A percentile compares a stretch with the other conserved stretches of the same genome.
phyloP scores from a whole-genome alignment of 2,329 filamentous ascomycete species.

The Colletotrichum neosansevieriae region DNA sequence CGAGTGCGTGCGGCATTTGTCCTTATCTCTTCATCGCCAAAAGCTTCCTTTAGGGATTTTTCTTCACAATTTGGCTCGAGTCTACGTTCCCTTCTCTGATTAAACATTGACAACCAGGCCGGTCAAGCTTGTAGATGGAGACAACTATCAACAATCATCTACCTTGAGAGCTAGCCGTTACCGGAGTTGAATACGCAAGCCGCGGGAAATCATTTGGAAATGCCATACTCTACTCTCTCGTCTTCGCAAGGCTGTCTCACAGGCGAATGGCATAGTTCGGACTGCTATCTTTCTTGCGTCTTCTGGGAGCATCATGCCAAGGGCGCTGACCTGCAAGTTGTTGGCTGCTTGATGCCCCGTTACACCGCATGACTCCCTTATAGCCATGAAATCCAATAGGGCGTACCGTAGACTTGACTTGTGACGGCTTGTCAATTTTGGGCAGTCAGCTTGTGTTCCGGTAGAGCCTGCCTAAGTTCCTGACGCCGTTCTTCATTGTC shows the following conservation, averaged over 20 bases:
- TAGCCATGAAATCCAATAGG: not conserved
- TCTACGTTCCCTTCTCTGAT: conserved; percentile 19
- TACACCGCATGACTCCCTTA: not conserved
- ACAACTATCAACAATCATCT: not conserved
- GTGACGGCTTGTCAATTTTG: not conserved
- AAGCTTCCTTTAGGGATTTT: conserved; percentile 3
- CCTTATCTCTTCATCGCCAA: conserved; percentile 30
- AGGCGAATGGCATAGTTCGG: not conserved
- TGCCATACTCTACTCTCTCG: not conserved
- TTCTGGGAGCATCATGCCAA: conserved; percentile 1
- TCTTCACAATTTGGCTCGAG: conserved; percentile 1
- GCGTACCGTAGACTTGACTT: not conserved
- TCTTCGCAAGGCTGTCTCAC: not conserved
- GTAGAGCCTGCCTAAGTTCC: not conserved
- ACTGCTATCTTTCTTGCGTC: not conserved
- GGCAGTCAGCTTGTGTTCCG: not conserved
- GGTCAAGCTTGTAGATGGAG: not conserved
- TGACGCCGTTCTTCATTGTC: not conserved
- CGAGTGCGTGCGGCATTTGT: conserved; percentile 30
- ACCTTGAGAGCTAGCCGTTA: conserved; percentile 24
- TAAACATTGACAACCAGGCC: not conserved
- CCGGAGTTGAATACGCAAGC: conserved; percentile 19
- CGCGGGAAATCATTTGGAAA: not conserved
- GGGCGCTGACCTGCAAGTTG: not conserved
- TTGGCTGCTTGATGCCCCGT: not conserved